These are phyloP conservation scores for Piromyces sp. DNA, from an alignment of 192 early-diverging fungal genomes.

Conservation along the genomic window DNA sequence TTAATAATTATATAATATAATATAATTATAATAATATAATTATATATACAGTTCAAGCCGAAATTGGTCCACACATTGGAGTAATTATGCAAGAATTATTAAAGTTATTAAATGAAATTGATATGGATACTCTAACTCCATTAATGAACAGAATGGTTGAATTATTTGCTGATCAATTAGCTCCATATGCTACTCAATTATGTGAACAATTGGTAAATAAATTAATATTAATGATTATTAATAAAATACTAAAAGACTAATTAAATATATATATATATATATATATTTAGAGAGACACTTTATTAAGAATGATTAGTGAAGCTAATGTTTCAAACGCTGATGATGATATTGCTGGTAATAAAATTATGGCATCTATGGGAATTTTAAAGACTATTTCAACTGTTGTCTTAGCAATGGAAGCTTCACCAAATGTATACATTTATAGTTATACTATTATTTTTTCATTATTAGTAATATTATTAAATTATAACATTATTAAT, in stretches of 20 bases:
- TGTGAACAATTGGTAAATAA: conserved; percentile 51
- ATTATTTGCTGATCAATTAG: conserved; percentile 73
- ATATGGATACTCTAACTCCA: conserved; percentile 70
- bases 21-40: too few relatives aligned
- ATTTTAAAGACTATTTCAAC: conserved; percentile 79
- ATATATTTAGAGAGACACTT: conserved; percentile 45
- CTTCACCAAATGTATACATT: conserved; percentile 24
- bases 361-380: conserved; percentile 75
- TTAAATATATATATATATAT: too few relatives aligned
- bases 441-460: too few relatives aligned
- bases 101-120: conserved; percentile 76
- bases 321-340: conserved; percentile 33
- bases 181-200: conserved; percentile 82
- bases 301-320: conserved; percentile 65
- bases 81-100: conserved; percentile 32
- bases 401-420: conserved; percentile 69
- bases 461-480: too few relatives aligned
- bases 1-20: too few relatives aligned
- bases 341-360: conserved; percentile 53
- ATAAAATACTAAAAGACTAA: too few relatives aligned
- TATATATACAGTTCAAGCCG: not conserved
- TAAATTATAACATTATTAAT: too few relatives aligned
- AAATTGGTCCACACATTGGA: not conserved
- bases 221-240: too few relatives aligned
- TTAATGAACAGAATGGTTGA: conserved; percentile 86